These are phyloP conservation scores for Neurospora sp. DNA, from an alignment of 495 filamentous ascomycete species.

Conservation along the genomic window DNA sequence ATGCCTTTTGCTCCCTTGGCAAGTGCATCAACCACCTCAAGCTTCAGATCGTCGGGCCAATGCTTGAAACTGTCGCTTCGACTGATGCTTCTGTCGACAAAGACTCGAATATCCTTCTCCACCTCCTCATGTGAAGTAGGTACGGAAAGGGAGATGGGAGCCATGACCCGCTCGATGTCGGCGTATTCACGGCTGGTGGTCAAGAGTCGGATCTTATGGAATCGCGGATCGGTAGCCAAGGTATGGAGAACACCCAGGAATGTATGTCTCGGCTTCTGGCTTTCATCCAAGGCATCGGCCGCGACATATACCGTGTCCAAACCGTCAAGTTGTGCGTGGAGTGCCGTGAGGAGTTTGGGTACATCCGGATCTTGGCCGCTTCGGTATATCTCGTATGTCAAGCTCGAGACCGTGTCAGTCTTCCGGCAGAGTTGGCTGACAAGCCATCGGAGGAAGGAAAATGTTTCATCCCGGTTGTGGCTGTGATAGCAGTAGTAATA, in stretches of 20 bases:
- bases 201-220: slow-evolving; percentile 27
- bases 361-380: slow-evolving; percentile 1
- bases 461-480: slow-evolving; percentile 24
- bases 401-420: slow-evolving; percentile 7
- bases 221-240: slow-evolving; percentile 19
- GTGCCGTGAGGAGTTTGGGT: not conserved
- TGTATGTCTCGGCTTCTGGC: not conserved
- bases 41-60: slow-evolving; percentile 14
- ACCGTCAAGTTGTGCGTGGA: slow-evolving; percentile 1
- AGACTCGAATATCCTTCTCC: slow-evolving; percentile 23
- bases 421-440: slow-evolving; percentile 23
- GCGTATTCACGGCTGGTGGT: slow-evolving; percentile 32
- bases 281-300: slow-evolving; percentile 29
- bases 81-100: slow-evolving; percentile 16
- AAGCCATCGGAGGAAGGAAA: slow-evolving; percentile 19
- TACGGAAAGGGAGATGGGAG: slow-evolving; percentile 8
- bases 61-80: slow-evolving; percentile 9
- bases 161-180: slow-evolving; percentile 23
- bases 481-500: slow-evolving; percentile 34
- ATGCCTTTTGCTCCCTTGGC: slow-evolving; percentile 29
- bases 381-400: slow-evolving; percentile 4
- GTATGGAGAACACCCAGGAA: slow-evolving; percentile 12
- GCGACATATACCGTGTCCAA: slow-evolving; percentile 17
- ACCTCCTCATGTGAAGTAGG: slow-evolving; percentile 29
- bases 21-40: slow-evolving; percentile 19